Conservation (phyloP, 78 protist species). For the Dictyostelium brefeldianum region DNA sequence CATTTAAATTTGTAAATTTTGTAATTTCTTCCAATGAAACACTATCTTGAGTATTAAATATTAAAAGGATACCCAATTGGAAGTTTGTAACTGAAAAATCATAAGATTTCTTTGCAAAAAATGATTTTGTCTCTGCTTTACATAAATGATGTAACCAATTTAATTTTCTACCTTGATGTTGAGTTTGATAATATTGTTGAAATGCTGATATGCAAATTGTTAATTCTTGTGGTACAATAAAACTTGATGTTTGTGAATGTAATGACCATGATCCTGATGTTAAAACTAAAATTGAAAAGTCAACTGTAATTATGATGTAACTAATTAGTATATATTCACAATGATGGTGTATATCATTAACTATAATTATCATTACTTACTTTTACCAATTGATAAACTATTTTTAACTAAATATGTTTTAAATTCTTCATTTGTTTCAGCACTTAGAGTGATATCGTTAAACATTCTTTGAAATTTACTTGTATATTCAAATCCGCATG, state of each 20-base stretch:
- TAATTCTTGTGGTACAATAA: conserved; percentile 85
- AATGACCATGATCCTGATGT: conserved; percentile 93
- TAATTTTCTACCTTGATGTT: conserved; percentile 88
- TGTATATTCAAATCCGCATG: conserved; percentile 88
- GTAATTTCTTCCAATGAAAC: conserved; percentile 46
- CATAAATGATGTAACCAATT: conserved; percentile 89
- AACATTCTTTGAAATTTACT: conserved; percentile 88
- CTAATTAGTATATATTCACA: background rate
- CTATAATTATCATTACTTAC: background rate
- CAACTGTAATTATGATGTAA: conserved; percentile 64
- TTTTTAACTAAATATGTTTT: conserved; percentile 8
- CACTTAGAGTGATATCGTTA: conserved; percentile 81
- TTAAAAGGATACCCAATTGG: conserved; percentile 78
- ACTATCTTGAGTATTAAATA: conserved; percentile 64
- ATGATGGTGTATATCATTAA: background rate
- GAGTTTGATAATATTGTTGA: conserved; percentile 57
- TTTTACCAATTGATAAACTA: conserved; percentile 41
- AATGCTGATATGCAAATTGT: conserved; percentile 75
- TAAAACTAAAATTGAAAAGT: conserved; percentile 86
- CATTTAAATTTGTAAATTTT: conserved; percentile 51
- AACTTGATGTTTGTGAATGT: conserved; percentile 74
- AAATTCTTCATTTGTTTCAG: conserved; percentile 85
- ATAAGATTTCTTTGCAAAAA: conserved; percentile 34
- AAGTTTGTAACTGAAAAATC: conserved; percentile 77
- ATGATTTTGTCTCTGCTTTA: conserved; percentile 82